Evolutionary conservation across 2,329 filamentous ascomycete genomes (phyloP), one percentile per base, ranked within the genome.

Genomic region (Pseudocercospora macadamiae): DNA sequence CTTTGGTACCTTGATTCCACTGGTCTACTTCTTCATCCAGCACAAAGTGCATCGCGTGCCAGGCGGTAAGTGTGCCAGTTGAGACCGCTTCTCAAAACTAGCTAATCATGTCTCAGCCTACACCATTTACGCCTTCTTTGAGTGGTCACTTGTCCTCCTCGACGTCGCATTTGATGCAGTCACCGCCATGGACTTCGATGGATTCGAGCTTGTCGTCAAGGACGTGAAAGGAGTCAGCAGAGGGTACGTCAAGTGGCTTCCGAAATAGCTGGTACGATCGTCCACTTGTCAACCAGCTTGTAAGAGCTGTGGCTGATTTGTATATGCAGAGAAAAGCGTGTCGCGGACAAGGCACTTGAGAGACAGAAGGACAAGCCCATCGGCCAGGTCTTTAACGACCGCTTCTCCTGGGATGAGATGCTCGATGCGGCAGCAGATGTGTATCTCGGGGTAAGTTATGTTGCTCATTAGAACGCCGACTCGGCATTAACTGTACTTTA

Each of bases 171-270:
- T 99, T 77, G 95, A 99, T 79, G 91, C 95, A 53, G 89, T 97
- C 60, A 97, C 95, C 9, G 89, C 91, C 57, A 80, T 96, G 70
- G 95, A 99, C 79, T 99, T 97, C 79, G 83, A 87, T 63, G 86
- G 88, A 55, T 90, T 97, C 72, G 93, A 97, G 75, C 80, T 99
- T 70, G 83, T 92, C 67, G 83, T 99, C 65, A 91, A 86, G 80
- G 93, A 97, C 79, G 84, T 93, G 66, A 93, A 92, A 80, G 93
- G 92, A 65, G 79, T 88, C 73, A 95, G 90, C 82, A 93, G 93
- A 90, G 93, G 93, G 95, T 99, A 99, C 85, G 95, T 99, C 80
- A 86, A 88, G 80, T 89, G 89, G 89, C 92, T 97, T 84, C 93
- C 93, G 69, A 91, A 86, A 81, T 97, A 93, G 85, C 80, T 79